A percentile compares a stretch with the other conserved stretches of the same genome.
Evolutionary conservation across 768 basidiomycete genomes (phyloP).

Genomic region (Leccinum disarticulatum): DNA sequence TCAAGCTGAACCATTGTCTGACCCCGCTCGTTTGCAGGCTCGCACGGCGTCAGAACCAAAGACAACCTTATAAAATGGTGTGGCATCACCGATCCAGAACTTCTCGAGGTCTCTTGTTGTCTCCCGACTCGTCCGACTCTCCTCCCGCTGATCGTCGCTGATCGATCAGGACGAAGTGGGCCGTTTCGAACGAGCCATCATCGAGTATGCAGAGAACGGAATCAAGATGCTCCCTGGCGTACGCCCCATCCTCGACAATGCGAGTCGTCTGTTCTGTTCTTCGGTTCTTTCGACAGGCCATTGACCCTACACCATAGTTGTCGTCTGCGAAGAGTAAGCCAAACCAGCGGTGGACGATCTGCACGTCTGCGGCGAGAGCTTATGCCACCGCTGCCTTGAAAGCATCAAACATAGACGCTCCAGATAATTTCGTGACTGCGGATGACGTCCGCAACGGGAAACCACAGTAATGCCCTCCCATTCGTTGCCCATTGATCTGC

Average conservation of each 20-base stretch:
- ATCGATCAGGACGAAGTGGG: conserved; percentile 58
- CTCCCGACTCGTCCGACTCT: background rate
- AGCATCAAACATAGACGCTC: conserved; percentile 63
- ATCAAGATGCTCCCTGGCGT: conserved; percentile 79
- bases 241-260: conserved; percentile 54
- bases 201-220: conserved; percentile 57
- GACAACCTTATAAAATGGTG: conserved; percentile 79
- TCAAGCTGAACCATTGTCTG: background rate
- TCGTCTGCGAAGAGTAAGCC: conserved; percentile 34
- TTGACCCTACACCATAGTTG: conserved; percentile 28
- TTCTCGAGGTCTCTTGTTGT: conserved; percentile 56
- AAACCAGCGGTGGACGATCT: conserved; percentile 80
- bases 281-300: background rate
- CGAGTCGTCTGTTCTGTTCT: conserved; percentile 20
- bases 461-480: conserved; percentile 50
- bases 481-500: background rate
- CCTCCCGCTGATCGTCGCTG: conserved; percentile 6
- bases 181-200: conserved; percentile 80
- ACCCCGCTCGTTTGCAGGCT: conserved; percentile 39
- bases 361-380: conserved; percentile 76
- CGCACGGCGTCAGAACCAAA: conserved; percentile 82
- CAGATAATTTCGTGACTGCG: conserved; percentile 77
- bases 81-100: conserved; percentile 61
- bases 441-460: conserved; percentile 84
- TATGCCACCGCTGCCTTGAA: conserved; percentile 76